Percentiles rank a stretch among this genome's conserved stretches.
Evolutionary conservation across 352 stramenopile genomes (phyloP).

Genomic region (Globisporangium barbulae): DNA sequence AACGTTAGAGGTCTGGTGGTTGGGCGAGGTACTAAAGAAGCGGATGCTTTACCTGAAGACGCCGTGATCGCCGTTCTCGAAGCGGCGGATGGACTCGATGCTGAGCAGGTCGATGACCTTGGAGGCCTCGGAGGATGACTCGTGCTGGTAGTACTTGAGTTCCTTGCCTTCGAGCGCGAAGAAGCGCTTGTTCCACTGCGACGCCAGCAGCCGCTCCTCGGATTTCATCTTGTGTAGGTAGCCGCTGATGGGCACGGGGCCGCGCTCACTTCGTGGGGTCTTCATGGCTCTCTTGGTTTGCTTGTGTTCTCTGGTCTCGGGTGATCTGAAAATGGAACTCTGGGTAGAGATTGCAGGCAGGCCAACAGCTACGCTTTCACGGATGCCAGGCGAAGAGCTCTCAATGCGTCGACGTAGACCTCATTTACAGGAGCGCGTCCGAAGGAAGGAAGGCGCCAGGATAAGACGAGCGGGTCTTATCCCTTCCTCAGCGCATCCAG

Average conservation of each 20-base stretch:
- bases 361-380: neutral
- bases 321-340: constrained; percentile 2
- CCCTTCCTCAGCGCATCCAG: neutral
- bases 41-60: constrained; percentile 37
- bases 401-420: neutral
- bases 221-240: constrained; percentile 87
- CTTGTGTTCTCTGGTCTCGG: neutral
- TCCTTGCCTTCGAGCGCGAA: constrained; percentile 71
- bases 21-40: neutral
- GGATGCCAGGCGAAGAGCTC: neutral
- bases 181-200: constrained; percentile 81
- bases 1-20: neutral
- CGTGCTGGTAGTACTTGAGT: constrained; percentile 80
- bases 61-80: constrained; percentile 81
- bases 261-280: constrained; percentile 36
- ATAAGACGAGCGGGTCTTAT: constrained; percentile 4
- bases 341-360: neutral
- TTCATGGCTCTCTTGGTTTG: constrained; percentile 35
- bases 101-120: constrained; percentile 69
- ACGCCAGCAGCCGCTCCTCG: constrained; percentile 60
- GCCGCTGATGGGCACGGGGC: constrained; percentile 70
- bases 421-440: neutral
- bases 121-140: constrained; percentile 52
- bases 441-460: neutral
- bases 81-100: constrained; percentile 77